phyloP scores from a whole-genome alignment of 257 asterid species.

The Rauvolfia tetraphylla region DNA sequence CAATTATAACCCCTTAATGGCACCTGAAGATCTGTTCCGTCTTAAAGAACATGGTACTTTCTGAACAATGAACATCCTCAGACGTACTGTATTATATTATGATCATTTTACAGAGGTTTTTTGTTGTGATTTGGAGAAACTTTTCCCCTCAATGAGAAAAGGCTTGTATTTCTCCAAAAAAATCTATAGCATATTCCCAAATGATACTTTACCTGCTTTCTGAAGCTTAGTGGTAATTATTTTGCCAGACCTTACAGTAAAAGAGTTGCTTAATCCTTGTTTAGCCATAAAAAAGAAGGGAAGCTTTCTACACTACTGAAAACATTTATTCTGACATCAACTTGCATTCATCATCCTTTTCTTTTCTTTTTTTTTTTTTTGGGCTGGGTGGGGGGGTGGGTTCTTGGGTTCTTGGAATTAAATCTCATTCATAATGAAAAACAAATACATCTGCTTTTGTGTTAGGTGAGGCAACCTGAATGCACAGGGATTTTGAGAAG shows the following conservation, averaged over 20 bases:
- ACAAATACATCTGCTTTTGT: not conserved
- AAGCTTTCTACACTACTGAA: not conserved
- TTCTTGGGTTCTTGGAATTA: conserved; percentile 1
- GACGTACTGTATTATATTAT: not conserved
- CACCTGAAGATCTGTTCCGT: not conserved
- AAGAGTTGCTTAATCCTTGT: not conserved
- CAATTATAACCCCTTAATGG: not conserved
- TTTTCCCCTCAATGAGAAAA: not conserved
- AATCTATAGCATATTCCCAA: not conserved
- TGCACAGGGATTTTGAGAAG: not conserved
- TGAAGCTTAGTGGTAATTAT: not conserved
- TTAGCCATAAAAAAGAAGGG: not conserved
- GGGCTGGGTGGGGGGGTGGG: no score
- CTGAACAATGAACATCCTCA: not conserved
- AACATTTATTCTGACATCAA: conserved; percentile 1
- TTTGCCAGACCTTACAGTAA: not conserved
- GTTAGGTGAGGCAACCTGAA: not conserved
- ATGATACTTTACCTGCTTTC: not conserved
- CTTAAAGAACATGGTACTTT: not conserved
- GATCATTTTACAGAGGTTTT: not conserved
- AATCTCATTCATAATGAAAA: not conserved
- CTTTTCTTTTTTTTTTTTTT: not conserved
- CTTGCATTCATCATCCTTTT: not conserved
- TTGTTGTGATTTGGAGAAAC: not conserved
- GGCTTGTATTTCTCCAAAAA: not conserved